Evolutionary conservation across 768 basidiomycete genomes (phyloP), one percentile per base, ranked within the genome.

Genomic region (Gelatoporia subvermispora): DNA sequence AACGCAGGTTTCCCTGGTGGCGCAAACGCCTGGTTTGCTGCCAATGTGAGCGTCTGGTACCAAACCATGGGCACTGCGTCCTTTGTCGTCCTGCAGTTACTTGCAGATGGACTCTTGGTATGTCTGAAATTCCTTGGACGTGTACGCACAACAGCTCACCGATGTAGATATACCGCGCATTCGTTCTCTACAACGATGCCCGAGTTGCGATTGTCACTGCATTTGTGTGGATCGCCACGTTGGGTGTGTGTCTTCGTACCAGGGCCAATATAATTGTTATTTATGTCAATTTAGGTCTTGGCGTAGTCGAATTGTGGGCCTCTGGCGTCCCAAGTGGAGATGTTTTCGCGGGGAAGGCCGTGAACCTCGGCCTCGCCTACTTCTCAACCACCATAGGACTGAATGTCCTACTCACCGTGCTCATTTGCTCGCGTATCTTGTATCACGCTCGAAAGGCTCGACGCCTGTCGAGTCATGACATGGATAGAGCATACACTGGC

Each of bases 61-160:
- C 50, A 55, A 41, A 55, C 50, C 8, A 45, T 55, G 41, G 54
- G 54, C 37, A 49, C 50, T 9, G 36, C 54, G 1, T 34, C 54
- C 8, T 39, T 47, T 9, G 45, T 55, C 17, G 22, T 47, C 37
- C 50, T 51, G 25, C 67, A 72, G 5, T 56, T 70, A 9, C 48
- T 73, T 53, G 65, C 65, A 7, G 71, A 73, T 31, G 73, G 55
- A 1, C 45, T 73, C 38, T 60, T 75, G 53, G 74, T 75, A 44
- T n/a, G n/a, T n/a, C n/a, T n/a, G n/a, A n/a, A n/a, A n/a, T n/a
- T n/a, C n/a, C n/a, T n/a, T n/a, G n/a, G n/a, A n/a, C n/a, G n/a
- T n/a, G n/a, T n/a, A n/a, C n/a, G n/a, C n/a, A n/a, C n/a, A n/a
- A n/a, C n/a, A n/a, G n/a, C n/a, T n/a, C n/a, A n/a, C n/a, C n/a